These are phyloP conservation scores for Tolypocladium cylindrosporum DNA, from an alignment of 2,329 filamentous ascomycete genomes.

Conservation along the genomic window DNA sequence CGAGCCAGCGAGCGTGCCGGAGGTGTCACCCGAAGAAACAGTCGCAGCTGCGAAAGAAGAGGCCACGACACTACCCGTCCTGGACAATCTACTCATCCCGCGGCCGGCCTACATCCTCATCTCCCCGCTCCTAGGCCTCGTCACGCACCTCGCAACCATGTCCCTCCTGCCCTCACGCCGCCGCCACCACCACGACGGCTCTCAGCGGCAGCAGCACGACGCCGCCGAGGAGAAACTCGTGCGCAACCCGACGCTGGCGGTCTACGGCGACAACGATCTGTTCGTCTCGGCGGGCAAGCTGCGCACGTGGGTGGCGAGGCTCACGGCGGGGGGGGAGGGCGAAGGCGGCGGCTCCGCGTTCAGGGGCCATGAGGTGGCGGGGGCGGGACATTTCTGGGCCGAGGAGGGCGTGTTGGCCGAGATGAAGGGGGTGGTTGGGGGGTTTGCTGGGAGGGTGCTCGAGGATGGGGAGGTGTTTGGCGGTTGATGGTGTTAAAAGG, in stretches of 20 bases:
- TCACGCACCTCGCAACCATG: conserved; percentile 53
- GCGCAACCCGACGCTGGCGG: conserved; percentile 49
- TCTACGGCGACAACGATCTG: conserved; percentile 67
- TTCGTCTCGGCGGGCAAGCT: conserved; percentile 61
- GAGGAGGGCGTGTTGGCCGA: conserved; percentile 37
- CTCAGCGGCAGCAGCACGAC: background rate
- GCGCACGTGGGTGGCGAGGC: conserved; percentile 51
- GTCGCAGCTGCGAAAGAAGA: background rate
- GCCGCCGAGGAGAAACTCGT: conserved; percentile 45
- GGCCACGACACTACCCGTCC: conserved; percentile 16
- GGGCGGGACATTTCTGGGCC: conserved; percentile 54
- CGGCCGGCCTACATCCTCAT: conserved; percentile 52
- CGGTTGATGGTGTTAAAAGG: background rate
- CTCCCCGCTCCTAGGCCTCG: conserved; percentile 53
- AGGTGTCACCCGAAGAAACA: too few species aligned
- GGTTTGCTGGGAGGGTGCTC: conserved; percentile 14
- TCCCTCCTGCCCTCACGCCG: conserved; percentile 33
- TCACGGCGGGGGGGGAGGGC: conserved; percentile 23
- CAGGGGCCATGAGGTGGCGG: conserved; percentile 33
- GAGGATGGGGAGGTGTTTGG: background rate
- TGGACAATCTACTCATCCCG: conserved; percentile 25
- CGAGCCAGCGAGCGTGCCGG: background rate
- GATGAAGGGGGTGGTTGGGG: conserved; percentile 14
- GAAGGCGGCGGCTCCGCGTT: conserved; percentile 33
- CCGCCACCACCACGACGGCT: conserved; percentile 8